A percentile compares a stretch with the other conserved stretches of the same genome.
Evolutionary conservation across 1,284 basidiomycete species (phyloP).

Genomic region (Athelia psychrophila): DNA sequence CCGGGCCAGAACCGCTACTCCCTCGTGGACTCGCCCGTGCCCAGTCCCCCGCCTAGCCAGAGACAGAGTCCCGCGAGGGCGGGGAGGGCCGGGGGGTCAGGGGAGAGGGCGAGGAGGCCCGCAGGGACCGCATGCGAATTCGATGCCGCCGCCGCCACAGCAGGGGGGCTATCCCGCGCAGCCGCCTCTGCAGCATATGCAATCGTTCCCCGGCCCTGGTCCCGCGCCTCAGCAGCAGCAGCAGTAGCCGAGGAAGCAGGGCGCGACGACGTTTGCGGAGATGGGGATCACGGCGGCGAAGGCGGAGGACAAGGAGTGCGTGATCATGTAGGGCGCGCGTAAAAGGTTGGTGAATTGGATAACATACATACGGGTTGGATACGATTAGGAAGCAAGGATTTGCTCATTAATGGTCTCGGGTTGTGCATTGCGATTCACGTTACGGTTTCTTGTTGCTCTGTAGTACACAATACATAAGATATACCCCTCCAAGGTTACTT

Average conservation of each 20-base stretch:
- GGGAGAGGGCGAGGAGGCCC: too few species aligned
- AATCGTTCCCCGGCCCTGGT: not conserved
- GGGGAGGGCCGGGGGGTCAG: not conserved
- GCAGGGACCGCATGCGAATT: not conserved
- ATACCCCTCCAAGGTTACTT: too few species aligned
- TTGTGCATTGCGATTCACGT: too few species aligned
- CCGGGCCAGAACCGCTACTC: conserved; percentile 39
- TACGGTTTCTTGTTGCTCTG: too few species aligned
- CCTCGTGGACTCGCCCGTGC: conserved; percentile 14
- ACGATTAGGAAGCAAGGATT: too few species aligned
- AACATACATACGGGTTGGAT: too few species aligned
- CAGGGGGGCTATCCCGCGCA: not conserved
- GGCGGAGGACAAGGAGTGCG: conserved; percentile 77
- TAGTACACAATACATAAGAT: too few species aligned
- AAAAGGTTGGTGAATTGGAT: too few species aligned
- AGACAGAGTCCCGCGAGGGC: not conserved
- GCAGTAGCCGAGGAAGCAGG: conserved; percentile 20
- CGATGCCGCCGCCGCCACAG: not conserved
- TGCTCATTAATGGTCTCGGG: too few species aligned
- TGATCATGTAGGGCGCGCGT: conserved; percentile 75
- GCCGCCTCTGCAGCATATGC: not conserved
- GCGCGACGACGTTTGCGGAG: conserved; percentile 85
- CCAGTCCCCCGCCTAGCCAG: conserved; percentile 29
- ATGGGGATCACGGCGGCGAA: conserved; percentile 84
- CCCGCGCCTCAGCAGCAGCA: not conserved